A percentile compares a stretch with the other conserved stretches of the same genome.
Conservation (phyloP, 306 rosid genomes). For the Acacia acuminata region DNA sequence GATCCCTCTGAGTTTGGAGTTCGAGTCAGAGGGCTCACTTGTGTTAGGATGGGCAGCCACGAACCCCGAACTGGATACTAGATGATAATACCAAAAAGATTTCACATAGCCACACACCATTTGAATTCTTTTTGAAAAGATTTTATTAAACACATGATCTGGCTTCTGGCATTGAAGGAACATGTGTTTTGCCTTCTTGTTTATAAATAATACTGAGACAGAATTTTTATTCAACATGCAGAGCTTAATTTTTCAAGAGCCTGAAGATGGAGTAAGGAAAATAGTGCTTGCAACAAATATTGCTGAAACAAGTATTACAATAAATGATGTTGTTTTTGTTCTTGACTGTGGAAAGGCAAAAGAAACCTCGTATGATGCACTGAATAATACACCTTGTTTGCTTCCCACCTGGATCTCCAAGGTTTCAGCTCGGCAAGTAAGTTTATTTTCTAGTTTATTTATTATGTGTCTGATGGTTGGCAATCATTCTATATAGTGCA, state of each 20-base stretch:
- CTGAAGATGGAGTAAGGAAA: slow-evolving; percentile 82
- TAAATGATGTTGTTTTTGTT: slow-evolving; percentile 89
- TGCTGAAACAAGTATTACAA: slow-evolving; percentile 96
- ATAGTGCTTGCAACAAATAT: slow-evolving; percentile 95
- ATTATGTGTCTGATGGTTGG: slow-evolving; percentile 17
- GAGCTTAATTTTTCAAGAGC: slow-evolving; percentile 87
- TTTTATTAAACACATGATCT: background rate
- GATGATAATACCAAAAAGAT: background rate
- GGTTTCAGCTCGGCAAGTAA: slow-evolving; percentile 95
- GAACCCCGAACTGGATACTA: no score
- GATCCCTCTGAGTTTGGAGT: no score
- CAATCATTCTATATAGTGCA: background rate
- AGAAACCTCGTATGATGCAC: slow-evolving; percentile 95
- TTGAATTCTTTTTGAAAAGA: slow-evolving; percentile 9
- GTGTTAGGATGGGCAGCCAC: no score
- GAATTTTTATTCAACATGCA: slow-evolving; percentile 51
- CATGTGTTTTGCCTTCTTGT: slow-evolving; percentile 18
- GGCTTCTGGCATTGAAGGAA: background rate
- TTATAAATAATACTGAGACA: slow-evolving; percentile 25
- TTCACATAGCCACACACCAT: background rate
- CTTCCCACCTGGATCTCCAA: slow-evolving; percentile 98
- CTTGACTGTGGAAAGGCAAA: slow-evolving; percentile 98
- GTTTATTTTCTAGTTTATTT: slow-evolving; percentile 53
- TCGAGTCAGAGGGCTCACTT: no score
- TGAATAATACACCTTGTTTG: slow-evolving; percentile 96